Evolutionary conservation across 164 flowering plant species (phyloP).

Genomic region (Piper longum): DNA sequence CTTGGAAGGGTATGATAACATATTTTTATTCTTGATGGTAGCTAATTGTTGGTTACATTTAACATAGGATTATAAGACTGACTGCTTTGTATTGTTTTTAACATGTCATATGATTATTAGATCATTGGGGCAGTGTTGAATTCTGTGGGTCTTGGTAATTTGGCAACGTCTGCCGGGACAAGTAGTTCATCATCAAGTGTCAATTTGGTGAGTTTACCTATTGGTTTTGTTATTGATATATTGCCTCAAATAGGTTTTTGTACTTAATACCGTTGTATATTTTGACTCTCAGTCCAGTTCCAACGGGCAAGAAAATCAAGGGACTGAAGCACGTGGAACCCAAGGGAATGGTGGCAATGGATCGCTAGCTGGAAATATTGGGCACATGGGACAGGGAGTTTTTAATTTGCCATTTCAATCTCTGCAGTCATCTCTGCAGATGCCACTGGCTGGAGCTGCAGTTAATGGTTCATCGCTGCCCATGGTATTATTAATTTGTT

Average conservation of each 20-base stretch:
- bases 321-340: constrained; percentile 36
- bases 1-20: constrained; percentile 43
- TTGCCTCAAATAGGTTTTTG: not conserved
- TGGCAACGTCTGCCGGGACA: constrained; percentile 18
- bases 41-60: not conserved
- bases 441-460: constrained; percentile 46
- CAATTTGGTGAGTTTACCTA: constrained; percentile 28
- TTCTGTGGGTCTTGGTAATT: constrained; percentile 64
- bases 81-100: no score
- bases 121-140: constrained; percentile 85
- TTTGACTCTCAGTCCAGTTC: constrained; percentile 22
- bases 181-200: constrained; percentile 20
- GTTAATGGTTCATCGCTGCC: constrained; percentile 48
- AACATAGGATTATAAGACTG: not conserved
- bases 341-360: constrained; percentile 22
- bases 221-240: not conserved
- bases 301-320: constrained; percentile 31
- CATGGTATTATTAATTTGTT: constrained; percentile 25
- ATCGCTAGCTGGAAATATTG: constrained; percentile 36
- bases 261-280: constrained; percentile 1
- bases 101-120: constrained; percentile 22
- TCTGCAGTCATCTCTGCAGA: constrained; percentile 37
- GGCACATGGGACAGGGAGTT: constrained; percentile 27
- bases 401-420: constrained; percentile 27
- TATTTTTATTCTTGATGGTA: not conserved